Evolutionary conservation across 2,329 filamentous ascomycete genomes (phyloP), one percentile per base, ranked within the genome.

Genomic region (Mollisiaceae sp.): DNA sequence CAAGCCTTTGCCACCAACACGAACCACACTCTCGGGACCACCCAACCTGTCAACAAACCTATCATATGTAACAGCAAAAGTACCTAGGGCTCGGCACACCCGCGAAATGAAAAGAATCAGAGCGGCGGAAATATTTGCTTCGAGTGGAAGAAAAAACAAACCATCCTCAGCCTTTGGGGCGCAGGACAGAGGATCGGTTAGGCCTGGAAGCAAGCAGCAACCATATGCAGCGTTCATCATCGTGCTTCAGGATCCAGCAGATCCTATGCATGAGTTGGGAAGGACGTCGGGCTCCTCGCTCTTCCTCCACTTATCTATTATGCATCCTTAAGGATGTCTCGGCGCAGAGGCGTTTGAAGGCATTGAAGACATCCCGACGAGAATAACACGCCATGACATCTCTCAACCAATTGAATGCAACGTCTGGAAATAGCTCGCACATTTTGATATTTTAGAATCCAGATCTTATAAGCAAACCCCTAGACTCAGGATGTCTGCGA

Each of bases 181-280:
- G 38, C 38, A 41, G 38, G 38, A 41, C 3, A 14, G 38, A 41
- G 38, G 3, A 14, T 4, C 38, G 2, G 38, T 27, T 54, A 27
- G n/a, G 45, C 32, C 24, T 54, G 24, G 50, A 18, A 54, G 11
- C n/a, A n/a, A n/a, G 24, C 9, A 54, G 12, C 2, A 32, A 35
- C 12, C 24, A 24, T n/a, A n/a, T 54, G 22, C 12, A 32, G 22
- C n/a, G 24, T 54, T 15, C 12, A 14, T 8, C 14, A 32, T 15
- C 18, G 15, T 54, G 27, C 24, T 32, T 54, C n/a, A 9, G 8
- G 38, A 47, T 47, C 43, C 43, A 47, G 15, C 43, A 47, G 27
- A 54, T 27, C 24, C 50, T 54, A 11, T 43, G 45, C 45, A 50
- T n/a, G n/a, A 50, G 45, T 50, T 50, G 8, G 50, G 15, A 54